Evolutionary conservation across 2,329 filamentous ascomycete genomes (phyloP).

Genomic region (Cordyceps militaris): DNA sequence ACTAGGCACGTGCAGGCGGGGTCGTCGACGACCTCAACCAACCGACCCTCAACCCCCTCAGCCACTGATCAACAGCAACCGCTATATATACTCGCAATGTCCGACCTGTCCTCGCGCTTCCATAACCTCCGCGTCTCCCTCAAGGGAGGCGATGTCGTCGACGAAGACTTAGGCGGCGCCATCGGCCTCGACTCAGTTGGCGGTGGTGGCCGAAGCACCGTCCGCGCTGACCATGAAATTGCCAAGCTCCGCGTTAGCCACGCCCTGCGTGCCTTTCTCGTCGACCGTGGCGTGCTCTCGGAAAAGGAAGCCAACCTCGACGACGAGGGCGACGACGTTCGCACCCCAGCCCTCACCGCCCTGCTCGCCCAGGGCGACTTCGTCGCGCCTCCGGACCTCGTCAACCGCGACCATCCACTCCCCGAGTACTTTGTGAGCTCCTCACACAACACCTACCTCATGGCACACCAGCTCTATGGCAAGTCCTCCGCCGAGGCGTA

Average conservation of each 20-base stretch:
- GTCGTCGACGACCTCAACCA: not conserved
- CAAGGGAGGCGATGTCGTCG: conserved; percentile 34
- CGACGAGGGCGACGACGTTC: conserved; percentile 27
- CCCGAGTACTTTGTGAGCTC: conserved; percentile 67
- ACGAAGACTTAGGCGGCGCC: conserved; percentile 47
- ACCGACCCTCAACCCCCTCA: not conserved
- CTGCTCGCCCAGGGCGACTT: conserved; percentile 53
- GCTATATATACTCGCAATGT: conserved; percentile 9
- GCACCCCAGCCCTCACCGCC: conserved; percentile 38
- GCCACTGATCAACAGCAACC: not conserved
- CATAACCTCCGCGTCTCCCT: conserved; percentile 13
- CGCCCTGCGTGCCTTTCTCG: conserved; percentile 49
- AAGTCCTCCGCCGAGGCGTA: conserved; percentile 56
- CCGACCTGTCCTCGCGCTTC: conserved; percentile 15
- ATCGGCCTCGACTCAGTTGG: conserved; percentile 46
- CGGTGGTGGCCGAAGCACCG: conserved; percentile 51
- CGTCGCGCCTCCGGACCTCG: conserved; percentile 45
- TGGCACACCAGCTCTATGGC: conserved; percentile 63
- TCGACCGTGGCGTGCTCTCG: conserved; percentile 43
- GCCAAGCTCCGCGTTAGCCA: conserved; percentile 52
- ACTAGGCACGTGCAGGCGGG: not conserved
- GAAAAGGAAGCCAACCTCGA: conserved; percentile 38
- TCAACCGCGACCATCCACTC: conserved; percentile 52
- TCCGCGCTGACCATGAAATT: conserved; percentile 39
- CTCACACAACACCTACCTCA: conserved; percentile 66